A percentile compares a stretch with the other conserved stretches of the same genome.
Evolutionary conservation across 2,329 filamentous ascomycete species (phyloP).

Genomic region (Diaporthe nobilis): DNA sequence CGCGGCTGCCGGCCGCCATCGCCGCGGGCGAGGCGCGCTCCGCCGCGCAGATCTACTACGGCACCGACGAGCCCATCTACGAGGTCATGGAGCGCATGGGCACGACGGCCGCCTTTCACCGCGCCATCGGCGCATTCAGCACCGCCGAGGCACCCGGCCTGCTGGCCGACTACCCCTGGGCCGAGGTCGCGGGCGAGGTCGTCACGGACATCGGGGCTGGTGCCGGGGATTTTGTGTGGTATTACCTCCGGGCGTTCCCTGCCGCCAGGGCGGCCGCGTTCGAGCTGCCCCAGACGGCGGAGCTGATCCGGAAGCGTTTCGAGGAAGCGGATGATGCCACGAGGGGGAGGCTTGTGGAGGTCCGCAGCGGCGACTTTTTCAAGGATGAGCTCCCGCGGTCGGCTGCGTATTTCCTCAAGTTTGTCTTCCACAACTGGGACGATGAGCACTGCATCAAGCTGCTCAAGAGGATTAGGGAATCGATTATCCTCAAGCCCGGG

Average conservation of each 20-base stretch:
- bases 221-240: constrained; percentile 27
- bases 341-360: background rate
- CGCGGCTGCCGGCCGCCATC: constrained; percentile 53
- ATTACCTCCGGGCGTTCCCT: background rate
- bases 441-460: background rate
- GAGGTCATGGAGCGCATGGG: constrained; percentile 53
- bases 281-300: background rate
- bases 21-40: constrained; percentile 44
- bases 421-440: constrained; percentile 11
- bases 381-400: constrained; percentile 8
- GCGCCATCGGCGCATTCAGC: constrained; percentile 55
- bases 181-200: constrained; percentile 50
- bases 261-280: background rate
- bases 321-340: background rate
- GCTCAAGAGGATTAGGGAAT: background rate
- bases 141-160: constrained; percentile 56
- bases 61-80: constrained; percentile 58
- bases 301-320: background rate
- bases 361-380: background rate
- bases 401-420: background rate
- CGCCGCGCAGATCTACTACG: constrained; percentile 56
- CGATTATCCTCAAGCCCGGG: background rate
- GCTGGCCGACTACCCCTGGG: constrained; percentile 58
- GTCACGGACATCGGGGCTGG: constrained; percentile 59
- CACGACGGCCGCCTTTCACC: constrained; percentile 52